These are phyloP conservation scores for Umbelopsis sp. DNA, from an alignment of 192 early-diverging fungal genomes.

Conservation along the genomic window DNA sequence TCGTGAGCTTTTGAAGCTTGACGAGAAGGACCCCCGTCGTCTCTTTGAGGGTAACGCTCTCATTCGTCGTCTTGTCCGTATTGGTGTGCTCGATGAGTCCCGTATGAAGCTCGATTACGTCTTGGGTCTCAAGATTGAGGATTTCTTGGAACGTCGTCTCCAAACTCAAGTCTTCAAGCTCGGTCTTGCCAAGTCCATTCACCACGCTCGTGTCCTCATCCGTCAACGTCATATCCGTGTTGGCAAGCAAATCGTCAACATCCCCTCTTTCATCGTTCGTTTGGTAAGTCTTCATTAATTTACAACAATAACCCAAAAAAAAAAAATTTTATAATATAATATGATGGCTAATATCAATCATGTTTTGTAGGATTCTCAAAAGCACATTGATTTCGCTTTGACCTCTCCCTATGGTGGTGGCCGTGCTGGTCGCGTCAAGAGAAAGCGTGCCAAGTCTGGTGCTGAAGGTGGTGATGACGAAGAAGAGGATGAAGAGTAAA, in stretches of 20 bases:
- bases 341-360: not conserved
- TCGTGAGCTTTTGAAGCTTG: constrained; percentile 96
- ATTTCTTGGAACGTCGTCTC: constrained; percentile 97
- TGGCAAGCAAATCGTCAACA: constrained; percentile 97
- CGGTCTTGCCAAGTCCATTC: constrained; percentile 95
- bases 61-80: constrained; percentile 96
- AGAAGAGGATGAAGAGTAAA: constrained; percentile 56
- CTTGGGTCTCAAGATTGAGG: constrained; percentile 94
- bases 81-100: constrained; percentile 95
- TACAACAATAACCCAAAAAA: not conserved
- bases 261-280: constrained; percentile 94
- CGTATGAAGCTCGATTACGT: constrained; percentile 99
- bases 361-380: constrained; percentile 48
- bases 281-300: constrained; percentile 45
- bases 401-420: constrained; percentile 95
- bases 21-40: constrained; percentile 94
- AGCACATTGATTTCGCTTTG: constrained; percentile 60
- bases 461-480: constrained; percentile 60
- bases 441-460: constrained; percentile 84
- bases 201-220: constrained; percentile 98
- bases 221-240: constrained; percentile 98
- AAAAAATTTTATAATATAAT: not conserved
- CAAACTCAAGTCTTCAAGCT: constrained; percentile 99
- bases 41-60: constrained; percentile 99
- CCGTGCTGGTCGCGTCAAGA: constrained; percentile 93